Evolutionary conservation across 768 basidiomycete genomes (phyloP).

Genomic region (Kwoniella mangroviensis): DNA sequence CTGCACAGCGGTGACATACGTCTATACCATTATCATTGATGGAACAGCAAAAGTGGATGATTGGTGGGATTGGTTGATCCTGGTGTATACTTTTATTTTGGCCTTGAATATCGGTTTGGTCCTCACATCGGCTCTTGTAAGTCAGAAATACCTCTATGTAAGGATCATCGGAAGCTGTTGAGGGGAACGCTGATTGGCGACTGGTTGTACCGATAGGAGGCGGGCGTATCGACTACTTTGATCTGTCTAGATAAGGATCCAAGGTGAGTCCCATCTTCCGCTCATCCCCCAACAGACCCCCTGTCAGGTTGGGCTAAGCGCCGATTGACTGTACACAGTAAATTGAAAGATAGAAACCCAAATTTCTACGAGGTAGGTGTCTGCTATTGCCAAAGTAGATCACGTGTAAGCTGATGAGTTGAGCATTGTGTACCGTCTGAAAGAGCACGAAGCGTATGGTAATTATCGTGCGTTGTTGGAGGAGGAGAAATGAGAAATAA

Average conservation of each 20-base stretch:
- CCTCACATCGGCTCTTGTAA: conserved; percentile 18
- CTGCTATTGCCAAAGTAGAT: too few species aligned
- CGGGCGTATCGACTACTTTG: conserved; percentile 19
- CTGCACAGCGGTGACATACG: conserved; percentile 2
- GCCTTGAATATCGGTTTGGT: conserved; percentile 12
- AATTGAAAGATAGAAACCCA: neutral
- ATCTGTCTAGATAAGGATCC: conserved; percentile 17
- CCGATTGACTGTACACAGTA: too few species aligned
- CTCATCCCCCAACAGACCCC: neutral
- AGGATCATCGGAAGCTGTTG: too few species aligned
- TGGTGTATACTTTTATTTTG: conserved; percentile 17
- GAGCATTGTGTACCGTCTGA: neutral
- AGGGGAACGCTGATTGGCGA: too few species aligned
- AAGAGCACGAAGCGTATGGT: neutral
- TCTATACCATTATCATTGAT: conserved; percentile 11
- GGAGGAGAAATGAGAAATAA: neutral
- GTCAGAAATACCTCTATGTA: too few species aligned
- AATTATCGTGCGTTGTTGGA: neutral
- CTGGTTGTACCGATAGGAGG: conserved; percentile 9
- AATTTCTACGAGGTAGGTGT: neutral
- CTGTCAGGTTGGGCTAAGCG: too few species aligned
- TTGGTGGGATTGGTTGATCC: conserved; percentile 18
- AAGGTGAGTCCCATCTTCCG: neutral
- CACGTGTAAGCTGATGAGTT: neutral
- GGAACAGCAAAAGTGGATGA: conserved; percentile 5